Evolutionary conservation across 805 yeast genomes (phyloP).

Genomic region (Cyberlindnera meyerae): DNA sequence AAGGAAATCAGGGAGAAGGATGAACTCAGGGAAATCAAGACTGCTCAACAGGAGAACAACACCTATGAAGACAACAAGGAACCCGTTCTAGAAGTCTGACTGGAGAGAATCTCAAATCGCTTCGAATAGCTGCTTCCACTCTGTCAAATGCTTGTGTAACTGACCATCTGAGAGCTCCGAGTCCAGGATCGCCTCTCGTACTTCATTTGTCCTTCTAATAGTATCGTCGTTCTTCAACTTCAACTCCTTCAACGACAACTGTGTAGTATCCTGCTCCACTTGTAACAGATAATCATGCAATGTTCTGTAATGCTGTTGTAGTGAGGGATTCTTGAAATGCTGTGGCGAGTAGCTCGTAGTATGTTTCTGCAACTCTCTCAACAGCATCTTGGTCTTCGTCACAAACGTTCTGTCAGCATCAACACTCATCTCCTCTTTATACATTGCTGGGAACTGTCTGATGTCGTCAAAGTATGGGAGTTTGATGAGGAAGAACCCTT

Average conservation of each 20-base stretch:
- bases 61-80: no score
- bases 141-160: conserved; percentile 24
- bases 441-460: conserved; percentile 52
- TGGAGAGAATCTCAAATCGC: no score
- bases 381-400: conserved; percentile 21
- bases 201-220: conserved; percentile 24
- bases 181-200: conserved; percentile 27
- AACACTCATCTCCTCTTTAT: conserved; percentile 5
- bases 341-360: conserved; percentile 48
- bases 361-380: conserved; percentile 31
- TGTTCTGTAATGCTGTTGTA: conserved; percentile 61
- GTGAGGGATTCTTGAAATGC: conserved; percentile 57
- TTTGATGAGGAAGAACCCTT: conserved; percentile 66
- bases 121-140: conserved; percentile 31
- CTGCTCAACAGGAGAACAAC: no score
- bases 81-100: no score
- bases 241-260: conserved; percentile 5
- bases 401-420: conserved; percentile 10
- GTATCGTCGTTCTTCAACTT: conserved; percentile 32
- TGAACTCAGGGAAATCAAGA: no score
- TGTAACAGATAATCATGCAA: conserved; percentile 66
- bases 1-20: no score
- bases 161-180: conserved; percentile 24
- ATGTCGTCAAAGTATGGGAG: conserved; percentile 76
- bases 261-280: conserved; percentile 29